These are phyloP conservation scores for Yamadazyma paraphyllophila DNA, from an alignment of 805 yeast species.

Conservation along the genomic window DNA sequence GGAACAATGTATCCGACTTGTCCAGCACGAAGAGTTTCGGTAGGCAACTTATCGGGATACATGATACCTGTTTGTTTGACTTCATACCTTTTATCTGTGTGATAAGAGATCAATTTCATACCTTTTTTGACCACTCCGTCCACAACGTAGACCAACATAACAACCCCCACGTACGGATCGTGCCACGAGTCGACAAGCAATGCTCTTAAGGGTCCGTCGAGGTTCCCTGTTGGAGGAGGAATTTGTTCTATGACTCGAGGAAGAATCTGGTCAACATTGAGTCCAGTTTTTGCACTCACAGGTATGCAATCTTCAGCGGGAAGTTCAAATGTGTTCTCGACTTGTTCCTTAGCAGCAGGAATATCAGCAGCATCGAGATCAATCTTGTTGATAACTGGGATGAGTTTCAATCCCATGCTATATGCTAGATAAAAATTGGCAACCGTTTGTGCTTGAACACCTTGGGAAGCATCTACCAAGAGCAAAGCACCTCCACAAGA, in stretches of 20 bases:
- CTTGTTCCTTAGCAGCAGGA: conserved; percentile 75
- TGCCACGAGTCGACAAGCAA: conserved; percentile 97
- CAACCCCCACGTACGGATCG: conserved; percentile 88
- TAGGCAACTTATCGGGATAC: conserved; percentile 82
- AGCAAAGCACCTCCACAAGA: conserved; percentile 93
- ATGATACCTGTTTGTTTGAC: conserved; percentile 91
- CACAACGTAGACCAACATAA: conserved; percentile 75
- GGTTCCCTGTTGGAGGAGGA: conserved; percentile 71
- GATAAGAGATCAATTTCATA: conserved; percentile 72
- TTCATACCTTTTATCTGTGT: conserved; percentile 73
- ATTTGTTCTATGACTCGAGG: conserved; percentile 80
- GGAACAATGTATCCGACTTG: conserved; percentile 95
- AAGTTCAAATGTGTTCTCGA: conserved; percentile 80
- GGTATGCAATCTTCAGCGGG: conserved; percentile 70
- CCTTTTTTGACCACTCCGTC: conserved; percentile 81
- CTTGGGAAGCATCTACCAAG: conserved; percentile 92
- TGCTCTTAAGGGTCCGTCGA: conserved; percentile 57
- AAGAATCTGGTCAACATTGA: conserved; percentile 71
- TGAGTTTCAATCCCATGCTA: conserved; percentile 72
- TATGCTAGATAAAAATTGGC: conserved; percentile 92
- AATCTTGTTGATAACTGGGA: conserved; percentile 90
- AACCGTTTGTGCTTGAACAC: conserved; percentile 98
- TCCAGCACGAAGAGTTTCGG: conserved; percentile 71
- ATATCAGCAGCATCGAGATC: conserved; percentile 88
- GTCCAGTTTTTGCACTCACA: conserved; percentile 90